Conservation (phyloP, 139 green algal species). For the Coelastrella sp. region DNA sequence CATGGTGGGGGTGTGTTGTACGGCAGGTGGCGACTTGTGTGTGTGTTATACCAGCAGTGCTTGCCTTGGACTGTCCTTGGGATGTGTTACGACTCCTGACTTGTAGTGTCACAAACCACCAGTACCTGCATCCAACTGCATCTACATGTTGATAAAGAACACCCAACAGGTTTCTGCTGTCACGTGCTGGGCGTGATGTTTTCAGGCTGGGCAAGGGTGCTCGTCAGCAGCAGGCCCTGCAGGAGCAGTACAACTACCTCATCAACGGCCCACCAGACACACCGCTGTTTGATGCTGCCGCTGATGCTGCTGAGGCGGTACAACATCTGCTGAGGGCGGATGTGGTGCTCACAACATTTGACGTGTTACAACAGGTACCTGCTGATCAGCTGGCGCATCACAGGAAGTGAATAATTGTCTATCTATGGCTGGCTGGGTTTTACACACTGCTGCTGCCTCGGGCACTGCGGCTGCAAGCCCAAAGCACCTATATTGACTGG, state of each 20-base stretch:
- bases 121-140: too few relatives aligned
- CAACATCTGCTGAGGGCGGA: constrained; percentile 56
- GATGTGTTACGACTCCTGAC: too few relatives aligned
- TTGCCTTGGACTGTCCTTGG: not conserved
- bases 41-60: not conserved
- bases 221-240: not conserved
- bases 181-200: not conserved
- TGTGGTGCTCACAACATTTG: constrained; percentile 78
- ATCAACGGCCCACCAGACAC: constrained; percentile 20
- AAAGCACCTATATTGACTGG: too few relatives aligned
- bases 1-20: too few relatives aligned
- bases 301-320: constrained; percentile 56
- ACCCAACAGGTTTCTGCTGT: not conserved
- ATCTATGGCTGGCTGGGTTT: too few relatives aligned
- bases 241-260: constrained; percentile 31
- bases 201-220: constrained; percentile 13
- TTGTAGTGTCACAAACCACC: too few relatives aligned
- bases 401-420: too few relatives aligned
- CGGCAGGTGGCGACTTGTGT: not conserved
- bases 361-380: constrained; percentile 58
- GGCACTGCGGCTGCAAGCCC: too few relatives aligned
- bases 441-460: too few relatives aligned
- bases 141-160: too few relatives aligned
- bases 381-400: too few relatives aligned
- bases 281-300: constrained; percentile 50